Conservation (phyloP, 768 basidiomycete species). For the Termitomyces sp. region DNA sequence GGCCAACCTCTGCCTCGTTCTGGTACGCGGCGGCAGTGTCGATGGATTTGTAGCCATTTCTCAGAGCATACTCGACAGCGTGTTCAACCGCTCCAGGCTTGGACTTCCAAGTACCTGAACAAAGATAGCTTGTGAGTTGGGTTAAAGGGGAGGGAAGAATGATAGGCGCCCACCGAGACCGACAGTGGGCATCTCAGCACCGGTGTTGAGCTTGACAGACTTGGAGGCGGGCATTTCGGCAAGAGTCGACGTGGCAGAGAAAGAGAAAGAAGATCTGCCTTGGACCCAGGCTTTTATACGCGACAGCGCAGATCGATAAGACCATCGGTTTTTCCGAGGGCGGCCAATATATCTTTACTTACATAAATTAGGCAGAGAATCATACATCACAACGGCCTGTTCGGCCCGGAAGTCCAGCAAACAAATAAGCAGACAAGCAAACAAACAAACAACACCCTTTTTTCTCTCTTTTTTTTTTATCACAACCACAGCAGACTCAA, state of each 20-base stretch:
- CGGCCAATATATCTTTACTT: background rate
- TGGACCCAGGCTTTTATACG: constrained; percentile 1
- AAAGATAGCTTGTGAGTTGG: background rate
- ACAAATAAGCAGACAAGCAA: background rate
- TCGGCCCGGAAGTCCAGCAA: background rate
- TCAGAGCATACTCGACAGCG: constrained; percentile 72
- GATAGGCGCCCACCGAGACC: constrained; percentile 46
- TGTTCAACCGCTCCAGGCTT: constrained; percentile 61
- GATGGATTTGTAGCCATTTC: constrained; percentile 66
- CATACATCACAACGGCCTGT: background rate
- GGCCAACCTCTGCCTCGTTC: constrained; percentile 79
- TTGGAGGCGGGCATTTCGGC: constrained; percentile 41
- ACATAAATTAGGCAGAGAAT: background rate
- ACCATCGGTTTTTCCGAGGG: constrained; percentile 12
- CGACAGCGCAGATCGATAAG: constrained; percentile 12
- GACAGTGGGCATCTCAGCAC: constrained; percentile 69
- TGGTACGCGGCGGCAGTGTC: constrained; percentile 66
- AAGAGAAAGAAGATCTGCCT: background rate
- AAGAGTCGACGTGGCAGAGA: background rate
- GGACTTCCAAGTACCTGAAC: constrained; percentile 76
- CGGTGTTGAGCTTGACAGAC: constrained; percentile 65
- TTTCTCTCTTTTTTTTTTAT: background rate
- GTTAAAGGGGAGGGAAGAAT: background rate
- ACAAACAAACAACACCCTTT: background rate
- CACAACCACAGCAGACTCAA: constrained; percentile 27